Evolutionary conservation across 345 rosid species (phyloP), one percentile per base, ranked within the genome.

Genomic region (Angophora floribunda): DNA sequence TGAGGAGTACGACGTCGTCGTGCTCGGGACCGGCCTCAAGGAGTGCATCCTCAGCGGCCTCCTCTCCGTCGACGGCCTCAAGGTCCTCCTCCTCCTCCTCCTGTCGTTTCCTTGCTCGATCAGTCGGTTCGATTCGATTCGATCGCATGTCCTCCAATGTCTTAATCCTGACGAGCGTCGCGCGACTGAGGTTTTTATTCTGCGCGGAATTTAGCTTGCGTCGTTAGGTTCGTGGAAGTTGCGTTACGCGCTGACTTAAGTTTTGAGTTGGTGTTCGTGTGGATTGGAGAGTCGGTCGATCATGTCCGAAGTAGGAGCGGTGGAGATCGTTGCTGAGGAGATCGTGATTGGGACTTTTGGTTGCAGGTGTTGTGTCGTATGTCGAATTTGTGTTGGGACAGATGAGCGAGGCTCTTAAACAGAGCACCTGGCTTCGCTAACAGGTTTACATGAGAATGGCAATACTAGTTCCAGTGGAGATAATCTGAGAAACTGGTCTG

Each of bases 31-130:
- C 75, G 99, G 99, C 88, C 99, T 98, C 92, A 98, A 98, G 91
- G 99, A 98, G 92, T 98, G 99, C 92, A 98, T 98, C 93, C 99
- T 98, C 88, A 97, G 99, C 88, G 99, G 99, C 51, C 99, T 98
- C 87, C 99, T 98, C 94, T 98, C 99, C 85, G 99, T 98, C 88
- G 99, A 97, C 79, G 97, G 99, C 88, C 94, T 97, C 88, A 98
- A 97, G 99, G 99, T 98, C 90, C 55, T 4, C 28, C 36, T 86
- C 49, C 78, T 22, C 78, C 51, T 67, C 14, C 52, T 87, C 0
- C 51, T 51, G 17, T 75, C 13, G 6, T 24, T 52, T 41, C 53
- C 86, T 85, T 41, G 59, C 44, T 85, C 15, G 26, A 41, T 70
- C 49, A 13, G 49, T 75, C 7, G 49, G 84, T 1, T 41, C 4